phyloP scores from a whole-genome alignment of 2,329 filamentous ascomycete species.

The Phialophora tarda region DNA sequence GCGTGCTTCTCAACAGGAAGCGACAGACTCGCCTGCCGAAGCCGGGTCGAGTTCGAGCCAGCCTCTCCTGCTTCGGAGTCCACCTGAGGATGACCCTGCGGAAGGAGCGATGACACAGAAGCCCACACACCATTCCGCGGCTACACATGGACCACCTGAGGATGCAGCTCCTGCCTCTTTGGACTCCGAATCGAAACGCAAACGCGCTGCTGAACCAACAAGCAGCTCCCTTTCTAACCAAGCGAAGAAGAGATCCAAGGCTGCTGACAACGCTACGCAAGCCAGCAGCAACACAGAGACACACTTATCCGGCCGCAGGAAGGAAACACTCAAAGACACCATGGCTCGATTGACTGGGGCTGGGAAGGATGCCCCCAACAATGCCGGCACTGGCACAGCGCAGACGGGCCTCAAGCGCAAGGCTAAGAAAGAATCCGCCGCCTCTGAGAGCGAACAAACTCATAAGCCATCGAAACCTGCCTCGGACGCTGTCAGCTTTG shows the following conservation, averaged over 20 bases:
- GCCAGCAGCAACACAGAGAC: not conserved
- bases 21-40: not conserved
- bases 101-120: not conserved
- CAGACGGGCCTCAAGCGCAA: conserved; percentile 27
- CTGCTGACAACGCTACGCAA: not conserved
- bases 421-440: conserved; percentile 9
- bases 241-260: not conserved
- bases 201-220: not conserved
- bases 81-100: not conserved
- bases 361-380: not conserved
- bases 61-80: not conserved
- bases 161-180: not conserved
- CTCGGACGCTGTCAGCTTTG: conserved; percentile 17
- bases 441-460: not conserved
- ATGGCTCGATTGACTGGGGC: conserved; percentile 11
- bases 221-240: not conserved
- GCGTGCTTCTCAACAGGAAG: conserved; percentile 15
- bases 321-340: not conserved
- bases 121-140: not conserved
- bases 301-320: not conserved
- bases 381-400: not conserved
- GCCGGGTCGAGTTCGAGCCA: not conserved
- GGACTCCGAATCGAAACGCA: not conserved
- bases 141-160: not conserved
- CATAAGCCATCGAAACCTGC: not conserved